These are phyloP conservation scores for Pythium graminicola DNA, from an alignment of 352 stramenopile species.

Conservation along the genomic window DNA sequence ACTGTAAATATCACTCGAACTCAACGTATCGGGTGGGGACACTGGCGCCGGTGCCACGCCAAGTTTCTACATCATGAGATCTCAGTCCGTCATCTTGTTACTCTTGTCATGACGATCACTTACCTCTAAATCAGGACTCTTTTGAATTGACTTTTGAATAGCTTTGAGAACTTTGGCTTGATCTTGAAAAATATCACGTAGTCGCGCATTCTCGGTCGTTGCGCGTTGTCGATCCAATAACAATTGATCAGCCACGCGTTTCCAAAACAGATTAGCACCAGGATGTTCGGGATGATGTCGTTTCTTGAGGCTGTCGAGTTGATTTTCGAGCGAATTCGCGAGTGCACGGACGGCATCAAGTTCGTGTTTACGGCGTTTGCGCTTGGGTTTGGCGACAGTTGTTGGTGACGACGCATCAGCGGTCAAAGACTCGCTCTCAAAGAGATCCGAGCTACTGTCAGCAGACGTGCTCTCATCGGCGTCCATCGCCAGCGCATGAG, in stretches of 20 bases:
- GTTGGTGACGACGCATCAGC: not conserved
- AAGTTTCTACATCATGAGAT: conserved; percentile 18
- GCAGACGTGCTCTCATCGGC: not conserved
- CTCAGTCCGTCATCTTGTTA: not conserved
- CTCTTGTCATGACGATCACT: not conserved
- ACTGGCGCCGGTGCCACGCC: conserved; percentile 4
- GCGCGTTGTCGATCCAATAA: conserved; percentile 38
- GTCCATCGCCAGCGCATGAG: not conserved
- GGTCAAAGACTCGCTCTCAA: conserved; percentile 5
- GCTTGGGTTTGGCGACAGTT: conserved; percentile 26
- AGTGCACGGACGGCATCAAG: conserved; percentile 42
- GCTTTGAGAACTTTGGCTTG: conserved; percentile 21
- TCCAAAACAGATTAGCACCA: conserved; percentile 34
- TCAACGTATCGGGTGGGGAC: not conserved
- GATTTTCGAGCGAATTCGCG: conserved; percentile 34
- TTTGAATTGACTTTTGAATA: conserved; percentile 18
- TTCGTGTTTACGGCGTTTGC: conserved; percentile 49
- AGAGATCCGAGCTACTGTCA: conserved; percentile 14
- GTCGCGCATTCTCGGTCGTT: conserved; percentile 38
- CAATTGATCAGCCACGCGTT: conserved; percentile 36
- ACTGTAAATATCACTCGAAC: conserved; percentile 26
- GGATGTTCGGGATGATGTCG: conserved; percentile 22
- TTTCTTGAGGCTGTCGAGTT: conserved; percentile 35
- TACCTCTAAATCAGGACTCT: conserved; percentile 21
- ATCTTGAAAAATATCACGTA: conserved; percentile 37